phyloP scores from a whole-genome alignment of 768 basidiomycete genomes.

The Fibroporia radiculosa region DNA sequence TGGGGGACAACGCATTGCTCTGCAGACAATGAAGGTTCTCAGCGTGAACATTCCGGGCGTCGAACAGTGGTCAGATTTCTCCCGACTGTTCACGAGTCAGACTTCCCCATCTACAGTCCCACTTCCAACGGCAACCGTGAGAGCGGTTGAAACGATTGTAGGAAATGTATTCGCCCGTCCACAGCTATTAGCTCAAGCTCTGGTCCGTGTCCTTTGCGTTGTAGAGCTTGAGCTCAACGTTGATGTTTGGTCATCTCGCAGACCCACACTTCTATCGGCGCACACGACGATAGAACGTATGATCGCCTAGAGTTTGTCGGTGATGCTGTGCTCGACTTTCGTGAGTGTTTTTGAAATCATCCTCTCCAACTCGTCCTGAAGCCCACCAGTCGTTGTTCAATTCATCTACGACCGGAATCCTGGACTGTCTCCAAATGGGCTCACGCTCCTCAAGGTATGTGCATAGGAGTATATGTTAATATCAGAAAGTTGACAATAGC shows the following conservation, averaged over 20 bases:
- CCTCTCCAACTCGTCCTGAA: background rate
- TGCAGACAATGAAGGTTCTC: slow-evolving; percentile 56
- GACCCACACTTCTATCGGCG: slow-evolving; percentile 58
- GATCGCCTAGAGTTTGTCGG: slow-evolving; percentile 82
- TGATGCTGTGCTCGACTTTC: slow-evolving; percentile 78
- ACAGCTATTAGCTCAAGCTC: slow-evolving; percentile 60
- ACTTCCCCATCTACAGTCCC: slow-evolving; percentile 10
- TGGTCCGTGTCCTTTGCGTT: slow-evolving; percentile 39
- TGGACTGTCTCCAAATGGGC: slow-evolving; percentile 61
- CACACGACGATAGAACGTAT: slow-evolving; percentile 35
- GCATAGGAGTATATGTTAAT: background rate
- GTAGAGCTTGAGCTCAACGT: background rate
- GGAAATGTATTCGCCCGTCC: slow-evolving; percentile 56
- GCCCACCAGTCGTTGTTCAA: slow-evolving; percentile 55
- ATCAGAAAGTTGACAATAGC: background rate
- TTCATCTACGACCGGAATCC: slow-evolving; percentile 61
- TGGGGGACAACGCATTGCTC: slow-evolving; percentile 60
- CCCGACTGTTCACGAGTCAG: slow-evolving; percentile 22
- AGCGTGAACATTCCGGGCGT: slow-evolving; percentile 57
- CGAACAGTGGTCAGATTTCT: slow-evolving; percentile 69
- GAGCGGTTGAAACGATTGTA: slow-evolving; percentile 55
- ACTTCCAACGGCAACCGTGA: slow-evolving; percentile 31
- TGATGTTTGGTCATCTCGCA: slow-evolving; percentile 21
- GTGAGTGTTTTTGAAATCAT: slow-evolving; percentile 33
- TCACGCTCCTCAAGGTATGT: slow-evolving; percentile 69